Conservation (phyloP, 305 asterid species). For the Lippia alba region DNA sequence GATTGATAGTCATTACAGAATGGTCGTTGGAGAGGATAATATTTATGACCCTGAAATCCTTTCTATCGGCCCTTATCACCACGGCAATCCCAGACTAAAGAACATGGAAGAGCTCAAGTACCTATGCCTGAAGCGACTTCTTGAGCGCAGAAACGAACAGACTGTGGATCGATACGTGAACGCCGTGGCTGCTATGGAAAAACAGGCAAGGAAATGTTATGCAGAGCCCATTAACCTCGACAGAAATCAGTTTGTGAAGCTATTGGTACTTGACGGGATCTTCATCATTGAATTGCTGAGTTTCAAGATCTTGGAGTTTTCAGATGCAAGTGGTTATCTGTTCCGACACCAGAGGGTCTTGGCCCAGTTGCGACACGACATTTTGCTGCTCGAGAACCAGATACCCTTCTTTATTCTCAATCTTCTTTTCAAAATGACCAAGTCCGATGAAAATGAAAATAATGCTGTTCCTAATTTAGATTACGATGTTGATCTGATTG, state of each 20-base stretch:
- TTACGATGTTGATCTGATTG: background rate
- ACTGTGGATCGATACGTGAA: background rate
- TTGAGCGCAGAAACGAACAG: slow-evolving; percentile 2
- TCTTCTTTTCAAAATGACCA: slow-evolving; percentile 24
- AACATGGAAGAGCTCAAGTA: slow-evolving; percentile 19
- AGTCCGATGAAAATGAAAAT: background rate
- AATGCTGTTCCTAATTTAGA: background rate
- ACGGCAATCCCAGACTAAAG: background rate
- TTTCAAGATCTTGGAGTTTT: background rate
- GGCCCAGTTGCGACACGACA: slow-evolving; percentile 25
- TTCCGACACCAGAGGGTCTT: background rate
- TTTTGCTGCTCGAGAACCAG: slow-evolving; percentile 1
- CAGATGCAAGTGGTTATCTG: background rate
- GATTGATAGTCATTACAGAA: slow-evolving; percentile 1
- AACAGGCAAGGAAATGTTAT: slow-evolving; percentile 20
- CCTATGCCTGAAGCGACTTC: slow-evolving; percentile 16
- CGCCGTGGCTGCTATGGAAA: background rate
- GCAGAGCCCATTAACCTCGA: slow-evolving; percentile 6
- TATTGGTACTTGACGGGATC: slow-evolving; percentile 27
- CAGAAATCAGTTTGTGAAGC: background rate
- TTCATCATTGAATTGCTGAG: slow-evolving; percentile 31
- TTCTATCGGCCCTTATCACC: slow-evolving; percentile 13
- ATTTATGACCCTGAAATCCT: slow-evolving; percentile 18
- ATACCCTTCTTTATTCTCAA: slow-evolving; percentile 7
- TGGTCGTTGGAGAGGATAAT: background rate